Conservation (phyloP, 2,329 filamentous ascomycete species). For the Periconia sp. region DNA sequence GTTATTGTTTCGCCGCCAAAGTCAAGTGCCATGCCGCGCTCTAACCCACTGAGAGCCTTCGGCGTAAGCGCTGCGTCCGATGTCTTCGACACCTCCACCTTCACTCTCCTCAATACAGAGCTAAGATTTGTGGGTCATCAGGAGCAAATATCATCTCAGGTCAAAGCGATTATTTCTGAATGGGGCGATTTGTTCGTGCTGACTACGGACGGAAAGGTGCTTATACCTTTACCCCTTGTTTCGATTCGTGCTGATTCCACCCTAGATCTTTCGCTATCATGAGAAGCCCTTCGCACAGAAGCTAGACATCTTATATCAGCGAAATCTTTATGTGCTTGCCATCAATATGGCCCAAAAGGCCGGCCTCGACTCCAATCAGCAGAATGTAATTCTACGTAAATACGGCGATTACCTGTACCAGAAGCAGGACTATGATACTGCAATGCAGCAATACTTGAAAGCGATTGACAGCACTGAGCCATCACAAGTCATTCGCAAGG, state of each 20-base stretch:
- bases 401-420: constrained; percentile 96
- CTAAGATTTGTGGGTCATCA: constrained; percentile 89
- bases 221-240: constrained; percentile 11
- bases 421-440: constrained; percentile 93
- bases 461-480: constrained; percentile 96
- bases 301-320: constrained; percentile 90
- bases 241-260: constrained; percentile 15
- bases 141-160: constrained; percentile 80
- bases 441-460: constrained; percentile 98
- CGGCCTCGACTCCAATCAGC: constrained; percentile 78
- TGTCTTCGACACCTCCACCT: constrained; percentile 84
- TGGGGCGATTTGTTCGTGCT: constrained; percentile 95
- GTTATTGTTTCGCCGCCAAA: constrained; percentile 82
- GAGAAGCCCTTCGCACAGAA: constrained; percentile 91
- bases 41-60: constrained; percentile 73
- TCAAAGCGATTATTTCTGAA: constrained; percentile 80
- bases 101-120: constrained; percentile 90
- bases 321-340: constrained; percentile 89
- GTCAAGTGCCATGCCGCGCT: constrained; percentile 57
- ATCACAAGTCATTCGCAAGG: constrained; percentile 93
- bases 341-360: constrained; percentile 92
- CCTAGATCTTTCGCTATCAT: constrained; percentile 80
- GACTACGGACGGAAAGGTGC: constrained; percentile 87
- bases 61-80: constrained; percentile 75
- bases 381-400: constrained; percentile 89